phyloP scores from a whole-genome alignment of 495 filamentous ascomycete genomes.

The Penicillium malachiteum region DNA sequence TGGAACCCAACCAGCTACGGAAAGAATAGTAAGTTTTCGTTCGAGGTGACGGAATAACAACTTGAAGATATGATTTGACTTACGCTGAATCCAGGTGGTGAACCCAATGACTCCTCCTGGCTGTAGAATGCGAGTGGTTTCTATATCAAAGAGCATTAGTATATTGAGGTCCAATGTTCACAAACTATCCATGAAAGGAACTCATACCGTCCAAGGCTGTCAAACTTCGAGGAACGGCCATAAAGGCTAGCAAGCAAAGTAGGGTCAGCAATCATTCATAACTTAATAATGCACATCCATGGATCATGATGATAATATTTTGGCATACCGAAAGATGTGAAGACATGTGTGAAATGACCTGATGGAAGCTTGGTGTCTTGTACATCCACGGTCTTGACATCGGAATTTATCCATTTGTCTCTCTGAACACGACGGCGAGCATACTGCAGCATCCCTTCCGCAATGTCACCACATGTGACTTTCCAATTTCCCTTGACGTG shows the following conservation, averaged over 20 bases:
- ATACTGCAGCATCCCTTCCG: slow-evolving; percentile 32
- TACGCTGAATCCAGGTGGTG: slow-evolving; percentile 37
- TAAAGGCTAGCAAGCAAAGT: slow-evolving; percentile 19
- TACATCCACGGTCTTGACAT: slow-evolving; percentile 33
- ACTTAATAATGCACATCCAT: too few species aligned
- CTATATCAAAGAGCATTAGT: slow-evolving; percentile 13
- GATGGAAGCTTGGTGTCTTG: slow-evolving; percentile 29
- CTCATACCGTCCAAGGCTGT: slow-evolving; percentile 33
- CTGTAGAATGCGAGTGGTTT: slow-evolving; percentile 35
- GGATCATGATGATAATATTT: too few species aligned
- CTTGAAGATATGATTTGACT: slow-evolving; percentile 9
- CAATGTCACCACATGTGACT: slow-evolving; percentile 40
- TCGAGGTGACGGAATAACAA: neutral
- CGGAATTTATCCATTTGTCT: slow-evolving; percentile 33
- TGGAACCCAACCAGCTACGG: slow-evolving; percentile 30
- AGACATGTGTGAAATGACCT: slow-evolving; percentile 31
- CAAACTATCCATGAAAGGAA: neutral
- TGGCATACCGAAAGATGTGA: slow-evolving; percentile 36
- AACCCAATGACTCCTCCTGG: slow-evolving; percentile 36
- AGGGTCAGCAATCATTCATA: neutral
- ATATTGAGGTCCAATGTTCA: neutral
- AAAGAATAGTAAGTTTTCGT: neutral
- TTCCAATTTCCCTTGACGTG: slow-evolving; percentile 21
- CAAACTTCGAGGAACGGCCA: slow-evolving; percentile 22
- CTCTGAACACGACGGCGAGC: slow-evolving; percentile 22